Evolutionary conservation across 768 basidiomycete species (phyloP).

Genomic region (Dentipellis fragilis): DNA sequence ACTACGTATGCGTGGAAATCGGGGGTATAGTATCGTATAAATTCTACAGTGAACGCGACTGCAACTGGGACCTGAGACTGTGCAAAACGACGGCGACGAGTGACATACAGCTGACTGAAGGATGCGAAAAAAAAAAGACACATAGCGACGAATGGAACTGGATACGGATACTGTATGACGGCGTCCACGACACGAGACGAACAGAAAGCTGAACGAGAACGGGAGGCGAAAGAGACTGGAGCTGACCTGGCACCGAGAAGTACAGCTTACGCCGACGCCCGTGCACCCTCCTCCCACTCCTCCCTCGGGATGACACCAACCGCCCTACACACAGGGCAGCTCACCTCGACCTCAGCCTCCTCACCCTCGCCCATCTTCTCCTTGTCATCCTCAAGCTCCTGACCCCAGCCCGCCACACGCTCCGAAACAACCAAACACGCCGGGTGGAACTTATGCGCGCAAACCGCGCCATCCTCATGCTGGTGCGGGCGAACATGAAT

Average conservation of each 20-base stretch:
- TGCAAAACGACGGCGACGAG: neutral
- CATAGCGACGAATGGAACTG: neutral
- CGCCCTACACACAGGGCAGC: constrained; percentile 62
- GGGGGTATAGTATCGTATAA: neutral
- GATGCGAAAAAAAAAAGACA: neutral
- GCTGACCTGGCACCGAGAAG: too few species aligned
- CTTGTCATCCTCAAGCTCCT: constrained; percentile 15
- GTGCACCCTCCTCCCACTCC: constrained; percentile 50
- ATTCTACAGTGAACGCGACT: neutral
- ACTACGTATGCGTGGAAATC: neutral
- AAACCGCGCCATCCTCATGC: constrained; percentile 26
- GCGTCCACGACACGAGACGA: too few species aligned
- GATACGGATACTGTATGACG: too few species aligned
- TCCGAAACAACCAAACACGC: constrained; percentile 61
- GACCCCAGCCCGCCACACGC: constrained; percentile 55
- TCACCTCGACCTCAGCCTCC: constrained; percentile 43
- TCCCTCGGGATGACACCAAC: constrained; percentile 46
- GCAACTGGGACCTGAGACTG: neutral
- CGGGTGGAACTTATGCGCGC: constrained; percentile 62
- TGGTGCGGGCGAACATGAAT: constrained; percentile 26
- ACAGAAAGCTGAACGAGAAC: too few species aligned
- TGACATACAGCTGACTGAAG: neutral
- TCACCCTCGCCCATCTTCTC: constrained; percentile 31
- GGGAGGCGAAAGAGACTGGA: too few species aligned
- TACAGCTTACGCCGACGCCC: neutral